Conservation (phyloP, 2,329 filamentous ascomycete genomes). For the Fusarium napiforme region DNA sequence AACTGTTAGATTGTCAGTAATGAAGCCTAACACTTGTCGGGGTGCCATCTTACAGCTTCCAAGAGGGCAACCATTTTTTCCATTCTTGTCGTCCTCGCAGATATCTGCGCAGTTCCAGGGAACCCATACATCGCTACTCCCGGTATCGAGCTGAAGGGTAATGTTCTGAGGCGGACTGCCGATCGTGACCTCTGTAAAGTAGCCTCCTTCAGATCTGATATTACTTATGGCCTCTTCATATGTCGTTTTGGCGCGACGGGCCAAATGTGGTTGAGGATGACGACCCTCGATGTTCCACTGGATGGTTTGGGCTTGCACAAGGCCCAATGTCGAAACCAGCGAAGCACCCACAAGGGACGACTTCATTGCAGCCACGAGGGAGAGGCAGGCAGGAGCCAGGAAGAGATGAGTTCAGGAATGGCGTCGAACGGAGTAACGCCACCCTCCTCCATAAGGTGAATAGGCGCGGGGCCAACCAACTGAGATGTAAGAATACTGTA, state of each 20-base stretch:
- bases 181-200: constrained; percentile 66
- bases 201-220: constrained; percentile 57
- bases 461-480: constrained; percentile 22
- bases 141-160: constrained; percentile 71
- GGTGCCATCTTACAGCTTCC: constrained; percentile 58
- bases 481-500: not conserved
- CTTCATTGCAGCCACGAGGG: constrained; percentile 40
- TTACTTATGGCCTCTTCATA: constrained; percentile 59
- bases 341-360: constrained; percentile 30
- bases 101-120: constrained; percentile 53
- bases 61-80: constrained; percentile 51
- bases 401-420: constrained; percentile 31
- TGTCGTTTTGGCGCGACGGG: constrained; percentile 52
- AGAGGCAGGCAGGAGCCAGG: not conserved
- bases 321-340: constrained; percentile 39
- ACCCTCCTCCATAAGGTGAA: constrained; percentile 41
- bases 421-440: constrained; percentile 34
- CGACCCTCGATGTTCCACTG: constrained; percentile 61
- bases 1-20: constrained; percentile 54
- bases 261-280: constrained; percentile 45
- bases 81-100: constrained; percentile 48
- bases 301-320: constrained; percentile 51
- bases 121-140: constrained; percentile 74
- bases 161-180: constrained; percentile 68
- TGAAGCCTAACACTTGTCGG: not conserved